phyloP scores from a whole-genome alignment of 441 rosid species.

The Populus hybrid region DNA sequence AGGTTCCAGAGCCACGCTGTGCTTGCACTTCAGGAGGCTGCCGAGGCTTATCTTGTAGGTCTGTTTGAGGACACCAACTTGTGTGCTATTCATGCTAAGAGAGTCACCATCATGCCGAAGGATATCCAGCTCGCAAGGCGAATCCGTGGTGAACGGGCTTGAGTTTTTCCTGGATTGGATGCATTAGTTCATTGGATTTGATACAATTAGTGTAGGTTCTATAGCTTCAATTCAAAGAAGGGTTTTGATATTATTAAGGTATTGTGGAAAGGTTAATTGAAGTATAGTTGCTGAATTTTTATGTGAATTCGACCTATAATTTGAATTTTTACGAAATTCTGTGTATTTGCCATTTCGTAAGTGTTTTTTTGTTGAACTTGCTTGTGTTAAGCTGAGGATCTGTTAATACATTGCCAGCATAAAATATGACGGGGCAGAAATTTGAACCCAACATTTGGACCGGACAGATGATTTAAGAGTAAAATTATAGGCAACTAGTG shows the following conservation, averaged over 20 bases:
- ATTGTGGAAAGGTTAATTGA: neutral
- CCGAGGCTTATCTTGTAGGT: conserved; percentile 70
- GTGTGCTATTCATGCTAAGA: conserved; percentile 68
- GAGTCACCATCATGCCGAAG: conserved; percentile 73
- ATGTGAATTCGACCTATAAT: neutral
- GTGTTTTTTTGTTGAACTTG: neutral
- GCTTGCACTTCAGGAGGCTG: conserved; percentile 68
- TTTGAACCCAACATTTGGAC: too few species aligned
- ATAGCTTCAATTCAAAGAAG: neutral
- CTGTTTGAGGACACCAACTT: conserved; percentile 74
- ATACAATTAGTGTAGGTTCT: neutral
- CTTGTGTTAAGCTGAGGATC: neutral
- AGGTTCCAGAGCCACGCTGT: conserved; percentile 78
- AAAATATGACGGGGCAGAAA: too few species aligned
- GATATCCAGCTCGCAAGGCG: conserved; percentile 63
- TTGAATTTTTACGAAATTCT: too few species aligned
- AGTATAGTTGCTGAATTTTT: neutral
- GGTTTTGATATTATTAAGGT: too few species aligned
- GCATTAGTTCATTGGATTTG: neutral
- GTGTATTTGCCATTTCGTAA: neutral
- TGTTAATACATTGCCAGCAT: neutral
- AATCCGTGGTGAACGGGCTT: conserved; percentile 73
- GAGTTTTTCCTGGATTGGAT: neutral
- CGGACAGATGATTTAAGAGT: too few species aligned
- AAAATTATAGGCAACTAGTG: too few species aligned